phyloP scores from a whole-genome alignment of 1,284 basidiomycete species.

The Leccinum fuscescens region DNA sequence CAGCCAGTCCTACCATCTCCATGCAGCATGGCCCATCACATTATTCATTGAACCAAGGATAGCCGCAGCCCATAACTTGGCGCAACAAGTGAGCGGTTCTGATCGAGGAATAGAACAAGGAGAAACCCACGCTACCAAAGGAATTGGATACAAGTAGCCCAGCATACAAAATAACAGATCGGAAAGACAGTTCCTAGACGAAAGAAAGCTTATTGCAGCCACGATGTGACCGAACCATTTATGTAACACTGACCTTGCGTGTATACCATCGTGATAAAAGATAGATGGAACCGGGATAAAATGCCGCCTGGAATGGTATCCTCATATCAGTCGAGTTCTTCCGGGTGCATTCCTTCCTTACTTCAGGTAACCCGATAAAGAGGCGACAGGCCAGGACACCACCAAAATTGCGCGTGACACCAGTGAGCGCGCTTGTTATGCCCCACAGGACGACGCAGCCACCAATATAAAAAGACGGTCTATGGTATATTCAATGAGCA shows the following conservation, averaged over 20 bases:
- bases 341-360: slow-evolving; percentile 11
- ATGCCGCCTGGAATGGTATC: slow-evolving; percentile 43
- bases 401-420: not conserved
- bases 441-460: slow-evolving; percentile 1
- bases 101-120: not conserved
- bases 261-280: slow-evolving; percentile 65
- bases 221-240: not conserved
- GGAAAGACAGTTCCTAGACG: slow-evolving; percentile 58
- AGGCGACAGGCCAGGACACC: slow-evolving; percentile 2
- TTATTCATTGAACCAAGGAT: slow-evolving; percentile 45
- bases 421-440: not conserved
- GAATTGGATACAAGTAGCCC: slow-evolving; percentile 75
- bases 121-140: slow-evolving; percentile 57
- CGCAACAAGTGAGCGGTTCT: slow-evolving; percentile 41
- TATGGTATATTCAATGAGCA: not conserved
- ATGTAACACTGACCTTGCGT: slow-evolving; percentile 43
- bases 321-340: not conserved
- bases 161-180: slow-evolving; percentile 67
- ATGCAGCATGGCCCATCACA: slow-evolving; percentile 61
- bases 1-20: slow-evolving; percentile 53
- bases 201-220: not conserved
- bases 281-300: slow-evolving; percentile 62
- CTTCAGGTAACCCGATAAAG: slow-evolving; percentile 32
- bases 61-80: not conserved
- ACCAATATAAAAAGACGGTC: not conserved